A percentile compares a stretch with the other conserved stretches of the same genome.
Evolutionary conservation across 441 rosid species (phyloP).

Genomic region (Gossypium aridum): DNA sequence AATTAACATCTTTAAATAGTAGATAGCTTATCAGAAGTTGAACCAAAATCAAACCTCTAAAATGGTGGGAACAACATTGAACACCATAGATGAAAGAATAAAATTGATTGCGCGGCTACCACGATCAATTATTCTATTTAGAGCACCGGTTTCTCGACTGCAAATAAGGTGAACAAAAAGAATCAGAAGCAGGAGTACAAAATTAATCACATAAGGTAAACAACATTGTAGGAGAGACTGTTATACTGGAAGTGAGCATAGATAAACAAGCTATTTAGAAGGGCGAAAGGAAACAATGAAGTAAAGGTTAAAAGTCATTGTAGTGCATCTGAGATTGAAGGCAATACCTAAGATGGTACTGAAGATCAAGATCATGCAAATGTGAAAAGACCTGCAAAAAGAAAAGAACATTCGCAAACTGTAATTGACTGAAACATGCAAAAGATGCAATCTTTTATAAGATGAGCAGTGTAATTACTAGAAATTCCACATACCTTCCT

Average conservation of each 20-base stretch:
- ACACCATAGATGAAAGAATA: conserved; percentile 79
- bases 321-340: conserved; percentile 11
- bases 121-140: conserved; percentile 81
- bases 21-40: conserved; percentile 14
- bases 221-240: background rate
- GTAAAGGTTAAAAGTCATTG: background rate
- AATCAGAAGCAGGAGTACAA: conserved; percentile 10
- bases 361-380: conserved; percentile 77
- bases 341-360: conserved; percentile 74
- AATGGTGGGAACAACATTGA: conserved; percentile 86
- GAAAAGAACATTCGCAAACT: background rate
- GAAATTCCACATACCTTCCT: conserved; percentile 48
- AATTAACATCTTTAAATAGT: conserved; percentile 3
- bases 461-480: background rate
- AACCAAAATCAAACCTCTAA: conserved; percentile 56
- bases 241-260: conserved; percentile 1
- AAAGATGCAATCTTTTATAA: background rate
- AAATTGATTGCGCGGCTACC: conserved; percentile 92
- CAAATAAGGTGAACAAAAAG: conserved; percentile 22
- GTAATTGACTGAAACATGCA: conserved; percentile 2
- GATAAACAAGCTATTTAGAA: background rate
- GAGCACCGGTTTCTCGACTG: conserved; percentile 92
- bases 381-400: conserved; percentile 72
- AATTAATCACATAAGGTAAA: conserved; percentile 6
- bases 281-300: background rate